Base-by-base conservation (phyloP, 805 yeast genomes). In the Sugiyamaella qingdaonensis region DNA sequence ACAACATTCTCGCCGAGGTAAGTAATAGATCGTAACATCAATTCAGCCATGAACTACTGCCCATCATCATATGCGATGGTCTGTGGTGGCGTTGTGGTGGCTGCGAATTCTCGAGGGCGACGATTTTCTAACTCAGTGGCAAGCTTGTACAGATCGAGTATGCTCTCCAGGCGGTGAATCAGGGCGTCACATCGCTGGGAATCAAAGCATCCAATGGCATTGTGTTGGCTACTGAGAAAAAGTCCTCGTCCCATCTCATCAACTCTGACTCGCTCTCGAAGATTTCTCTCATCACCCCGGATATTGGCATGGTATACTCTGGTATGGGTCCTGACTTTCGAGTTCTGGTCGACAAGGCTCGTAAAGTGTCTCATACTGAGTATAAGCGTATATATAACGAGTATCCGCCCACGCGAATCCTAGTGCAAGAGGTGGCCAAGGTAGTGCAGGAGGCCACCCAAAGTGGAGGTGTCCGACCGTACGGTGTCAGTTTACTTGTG, bases 291-390 rank as follows among this genome's bases (percentile, higher is more conserved):
- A 80, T 94, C 64, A 90, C 99, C 3, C 98, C 99, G 35, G 90
- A 94, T 68, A 87, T 92, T 62, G 99, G 97, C 54, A 89, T 94
- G 79, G 91, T 95, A 2, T 94, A 94, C 72, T 79, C 96, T 5
- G 99, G 99, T 16, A 91, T 94, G 98, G 98, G 98, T 24, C 99
- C 99, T 19, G 99, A 94, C 70, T 94, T 87, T 75, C 80, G 99
- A 59, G 96, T 94, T 13, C 78, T 94, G 33, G 89, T 91, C 48
- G 98, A 94, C 73, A 86, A 86, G 69, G 89, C 98, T 10, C 82
- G 99, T 64, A 91, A 89, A 70, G 84, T 87, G 55, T 88, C 97
- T 43, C 98, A 94, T 69, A 84, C 97, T 19, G 81, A 86, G 65
- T 94, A 94, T 73, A 91, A 92, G 74, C 82, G 96, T 68, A 77